A percentile compares a stretch with the other conserved stretches of the same genome.
phyloP scores from a whole-genome alignment of 1,284 basidiomycete genomes.

The Stereum hirsutum region DNA sequence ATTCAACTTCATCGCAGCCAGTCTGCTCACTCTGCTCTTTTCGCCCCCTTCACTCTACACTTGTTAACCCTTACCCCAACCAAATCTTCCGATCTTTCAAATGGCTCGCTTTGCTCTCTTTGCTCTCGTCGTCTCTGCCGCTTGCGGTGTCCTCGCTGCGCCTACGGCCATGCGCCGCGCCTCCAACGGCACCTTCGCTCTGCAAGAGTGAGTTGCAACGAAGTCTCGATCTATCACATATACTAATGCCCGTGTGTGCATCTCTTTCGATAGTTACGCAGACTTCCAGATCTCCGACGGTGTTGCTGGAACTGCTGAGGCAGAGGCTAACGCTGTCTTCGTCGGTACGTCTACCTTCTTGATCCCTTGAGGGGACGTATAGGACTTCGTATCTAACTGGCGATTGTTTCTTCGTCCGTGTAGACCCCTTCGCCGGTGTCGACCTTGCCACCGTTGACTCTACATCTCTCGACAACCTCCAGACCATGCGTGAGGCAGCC shows the following conservation, averaged over 20 bases:
- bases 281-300: conserved; percentile 38
- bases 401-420: conserved; percentile 1
- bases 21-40: neutral
- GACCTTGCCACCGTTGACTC: conserved; percentile 26
- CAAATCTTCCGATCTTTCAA: neutral
- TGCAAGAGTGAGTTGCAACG: neutral
- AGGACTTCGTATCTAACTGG: no score
- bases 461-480: conserved; percentile 21
- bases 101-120: neutral
- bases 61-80: neutral
- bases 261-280: conserved; percentile 22
- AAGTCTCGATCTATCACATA: neutral
- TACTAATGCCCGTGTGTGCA: neutral
- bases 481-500: conserved; percentile 35
- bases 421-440: conserved; percentile 26
- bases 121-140: neutral
- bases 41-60: neutral
- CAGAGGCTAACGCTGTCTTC: conserved; percentile 33
- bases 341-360: conserved; percentile 15
- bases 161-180: no score
- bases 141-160: neutral
- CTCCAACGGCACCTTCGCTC: neutral
- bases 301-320: conserved; percentile 28
- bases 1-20: neutral
- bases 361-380: neutral